Evolutionary conservation across 352 stramenopile genomes (phyloP).

Genomic region (Phytopythium helicoides): DNA sequence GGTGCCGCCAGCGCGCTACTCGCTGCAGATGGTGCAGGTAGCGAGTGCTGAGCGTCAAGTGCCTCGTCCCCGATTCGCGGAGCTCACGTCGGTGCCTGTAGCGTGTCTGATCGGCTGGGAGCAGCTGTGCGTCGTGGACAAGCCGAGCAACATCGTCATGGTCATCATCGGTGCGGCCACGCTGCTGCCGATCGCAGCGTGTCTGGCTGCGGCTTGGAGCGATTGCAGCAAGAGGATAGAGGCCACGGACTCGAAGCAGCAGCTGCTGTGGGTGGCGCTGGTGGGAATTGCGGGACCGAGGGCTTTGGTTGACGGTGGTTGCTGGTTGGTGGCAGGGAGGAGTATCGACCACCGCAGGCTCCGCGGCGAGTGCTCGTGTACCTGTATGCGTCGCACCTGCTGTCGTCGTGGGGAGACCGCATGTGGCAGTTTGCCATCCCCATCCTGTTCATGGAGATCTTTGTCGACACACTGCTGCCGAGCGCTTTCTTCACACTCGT

Average conservation of each 20-base stretch:
- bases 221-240: constrained; percentile 18
- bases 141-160: constrained; percentile 53
- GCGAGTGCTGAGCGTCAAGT: too few species aligned
- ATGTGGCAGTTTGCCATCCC: constrained; percentile 85
- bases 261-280: constrained; percentile 33
- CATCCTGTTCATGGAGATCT: constrained; percentile 87
- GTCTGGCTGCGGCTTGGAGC: constrained; percentile 32
- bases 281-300: too few species aligned
- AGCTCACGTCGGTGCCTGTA: constrained; percentile 2
- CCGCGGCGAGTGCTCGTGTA: constrained; percentile 51
- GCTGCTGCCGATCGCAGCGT: constrained; percentile 36
- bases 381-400: constrained; percentile 71
- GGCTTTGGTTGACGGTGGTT: background rate
- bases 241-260: constrained; percentile 19
- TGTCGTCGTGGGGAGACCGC: constrained; percentile 67
- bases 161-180: constrained; percentile 51
- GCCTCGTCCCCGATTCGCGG: background rate
- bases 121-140: constrained; percentile 32
- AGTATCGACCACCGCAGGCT: constrained; percentile 6
- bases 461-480: constrained; percentile 75
- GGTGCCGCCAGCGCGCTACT: constrained; percentile 41
- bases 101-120: constrained; percentile 35
- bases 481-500: constrained; percentile 69
- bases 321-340: background rate
- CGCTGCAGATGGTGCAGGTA: constrained; percentile 39